A percentile compares a stretch with the other conserved stretches of the same genome.
Conservation (phyloP, 2,329 filamentous ascomycete species). For the Aspergillus sclerotialis region DNA sequence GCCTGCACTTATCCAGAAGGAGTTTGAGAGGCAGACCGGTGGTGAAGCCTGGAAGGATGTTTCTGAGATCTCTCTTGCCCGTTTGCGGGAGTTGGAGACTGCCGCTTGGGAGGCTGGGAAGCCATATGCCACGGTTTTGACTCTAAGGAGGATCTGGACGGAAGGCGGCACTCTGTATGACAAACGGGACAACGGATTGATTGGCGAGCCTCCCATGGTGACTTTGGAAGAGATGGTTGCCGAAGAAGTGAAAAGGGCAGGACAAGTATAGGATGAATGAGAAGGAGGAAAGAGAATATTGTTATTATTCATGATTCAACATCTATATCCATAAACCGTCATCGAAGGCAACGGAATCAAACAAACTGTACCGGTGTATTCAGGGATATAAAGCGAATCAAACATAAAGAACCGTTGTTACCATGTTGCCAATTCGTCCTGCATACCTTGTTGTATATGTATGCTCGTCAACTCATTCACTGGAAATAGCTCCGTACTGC, state of each 20-base stretch:
- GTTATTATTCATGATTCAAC: too few species aligned
- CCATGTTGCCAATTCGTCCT: constrained; percentile 1
- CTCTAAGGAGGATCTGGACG: constrained; percentile 64
- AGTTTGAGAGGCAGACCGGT: constrained; percentile 57
- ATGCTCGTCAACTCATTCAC: constrained; percentile 31
- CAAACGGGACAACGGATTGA: constrained; percentile 57
- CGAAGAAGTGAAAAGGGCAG: constrained; percentile 3
- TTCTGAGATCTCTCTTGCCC: constrained; percentile 46
- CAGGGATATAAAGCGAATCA: background rate
- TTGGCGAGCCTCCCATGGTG: constrained; percentile 50
- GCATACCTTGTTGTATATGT: constrained; percentile 2
- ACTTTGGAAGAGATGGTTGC: constrained; percentile 44
- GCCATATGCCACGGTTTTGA: constrained; percentile 49
- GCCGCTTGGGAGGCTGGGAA: constrained; percentile 50
- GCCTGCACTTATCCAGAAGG: constrained; percentile 54
- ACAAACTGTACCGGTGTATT: background rate
- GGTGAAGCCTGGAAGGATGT: constrained; percentile 53
- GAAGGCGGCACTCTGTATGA: constrained; percentile 66
- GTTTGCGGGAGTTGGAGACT: constrained; percentile 51
- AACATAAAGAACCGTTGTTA: too few species aligned
- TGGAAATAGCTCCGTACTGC: constrained; percentile 73
- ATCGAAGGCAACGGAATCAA: background rate
- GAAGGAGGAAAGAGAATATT: too few species aligned
- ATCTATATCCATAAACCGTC: background rate
- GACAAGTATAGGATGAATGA: too few species aligned